Evolutionary conservation across 208 protist species (phyloP).

Genomic region (Lotmaria passim): DNA sequence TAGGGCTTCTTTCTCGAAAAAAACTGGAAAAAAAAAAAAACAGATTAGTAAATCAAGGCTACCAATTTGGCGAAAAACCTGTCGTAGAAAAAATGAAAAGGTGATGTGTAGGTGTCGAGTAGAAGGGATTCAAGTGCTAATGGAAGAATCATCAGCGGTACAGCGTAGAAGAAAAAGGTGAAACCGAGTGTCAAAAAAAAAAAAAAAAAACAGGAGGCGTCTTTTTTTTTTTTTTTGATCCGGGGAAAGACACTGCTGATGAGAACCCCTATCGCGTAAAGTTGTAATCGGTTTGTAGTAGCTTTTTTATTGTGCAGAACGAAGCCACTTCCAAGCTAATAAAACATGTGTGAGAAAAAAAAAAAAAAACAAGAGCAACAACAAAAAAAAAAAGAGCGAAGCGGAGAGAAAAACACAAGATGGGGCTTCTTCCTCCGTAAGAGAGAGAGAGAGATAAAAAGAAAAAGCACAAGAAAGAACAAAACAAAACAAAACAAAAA

Average conservation of each 20-base stretch:
- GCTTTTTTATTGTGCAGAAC: conserved; percentile 16
- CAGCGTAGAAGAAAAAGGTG: conserved; percentile 11
- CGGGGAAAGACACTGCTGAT: conserved; percentile 7
- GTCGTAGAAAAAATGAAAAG: neutral
- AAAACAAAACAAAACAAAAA: conserved; percentile 9
- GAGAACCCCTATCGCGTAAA: conserved; percentile 12
- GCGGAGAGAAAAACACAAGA: no score
- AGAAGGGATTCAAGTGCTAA: neutral
- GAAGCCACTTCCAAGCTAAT: conserved; percentile 13
- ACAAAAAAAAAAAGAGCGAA: no score
- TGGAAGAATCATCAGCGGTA: conserved; percentile 6
- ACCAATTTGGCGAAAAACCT: neutral
- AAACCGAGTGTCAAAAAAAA: conserved; percentile 10
- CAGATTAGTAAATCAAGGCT: neutral
- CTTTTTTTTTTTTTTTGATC: no score
- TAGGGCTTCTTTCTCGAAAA: no score
- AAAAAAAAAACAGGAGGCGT: neutral
- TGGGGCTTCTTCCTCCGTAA: no score
- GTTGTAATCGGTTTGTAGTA: conserved; percentile 16
- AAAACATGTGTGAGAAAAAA: neutral
- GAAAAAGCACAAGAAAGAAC: conserved; percentile 12
- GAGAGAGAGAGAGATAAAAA: no score
- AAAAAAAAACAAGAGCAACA: conserved; percentile 1
- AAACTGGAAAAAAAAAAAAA: neutral
- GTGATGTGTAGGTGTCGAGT: conserved; percentile 5